Conservation (phyloP, 2,329 filamentous ascomycete genomes). For the Calonectria crousiana region DNA sequence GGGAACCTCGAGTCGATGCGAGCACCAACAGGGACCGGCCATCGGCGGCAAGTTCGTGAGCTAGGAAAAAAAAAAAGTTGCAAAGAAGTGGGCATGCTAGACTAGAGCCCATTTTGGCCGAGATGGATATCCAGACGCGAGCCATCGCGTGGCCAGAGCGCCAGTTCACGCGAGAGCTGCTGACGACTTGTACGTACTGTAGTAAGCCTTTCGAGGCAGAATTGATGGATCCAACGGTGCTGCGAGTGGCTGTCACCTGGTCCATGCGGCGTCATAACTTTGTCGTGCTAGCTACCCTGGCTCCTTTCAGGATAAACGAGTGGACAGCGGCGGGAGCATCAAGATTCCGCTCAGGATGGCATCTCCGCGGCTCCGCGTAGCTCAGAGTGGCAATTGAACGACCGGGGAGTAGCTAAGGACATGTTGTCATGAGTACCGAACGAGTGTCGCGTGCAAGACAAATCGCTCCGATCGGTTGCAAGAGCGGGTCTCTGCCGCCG, state of each 20-base stretch:
- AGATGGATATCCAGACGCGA: conserved; percentile 30
- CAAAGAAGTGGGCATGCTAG: conserved; percentile 37
- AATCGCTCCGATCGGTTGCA: conserved; percentile 43
- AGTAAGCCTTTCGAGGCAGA: conserved; percentile 31
- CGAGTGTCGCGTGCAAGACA: conserved; percentile 43
- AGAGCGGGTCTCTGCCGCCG: conserved; percentile 35
- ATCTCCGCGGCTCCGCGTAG: conserved; percentile 22
- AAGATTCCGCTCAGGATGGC: conserved; percentile 10
- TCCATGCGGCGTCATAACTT: conserved; percentile 9
- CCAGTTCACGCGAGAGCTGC: conserved; percentile 29
- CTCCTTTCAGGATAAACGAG: neutral
- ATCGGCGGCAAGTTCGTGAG: conserved; percentile 42
- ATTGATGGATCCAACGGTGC: conserved; percentile 2
- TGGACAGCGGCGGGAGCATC: neutral
- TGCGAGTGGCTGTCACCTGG: neutral
- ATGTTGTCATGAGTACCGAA: conserved; percentile 37
- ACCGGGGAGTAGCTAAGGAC: conserved; percentile 20
- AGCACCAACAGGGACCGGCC: conserved; percentile 38
- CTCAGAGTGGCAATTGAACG: conserved; percentile 13
- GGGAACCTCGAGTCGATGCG: conserved; percentile 30
- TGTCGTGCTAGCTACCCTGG: neutral
- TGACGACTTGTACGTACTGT: conserved; percentile 25
- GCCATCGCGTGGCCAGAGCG: conserved; percentile 32
- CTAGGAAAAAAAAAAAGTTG: conserved; percentile 31
- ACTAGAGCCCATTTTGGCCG: conserved; percentile 33